Evolutionary conservation across 2,329 filamentous ascomycete species (phyloP).

Genomic region (Paracamarosporium sp.): DNA sequence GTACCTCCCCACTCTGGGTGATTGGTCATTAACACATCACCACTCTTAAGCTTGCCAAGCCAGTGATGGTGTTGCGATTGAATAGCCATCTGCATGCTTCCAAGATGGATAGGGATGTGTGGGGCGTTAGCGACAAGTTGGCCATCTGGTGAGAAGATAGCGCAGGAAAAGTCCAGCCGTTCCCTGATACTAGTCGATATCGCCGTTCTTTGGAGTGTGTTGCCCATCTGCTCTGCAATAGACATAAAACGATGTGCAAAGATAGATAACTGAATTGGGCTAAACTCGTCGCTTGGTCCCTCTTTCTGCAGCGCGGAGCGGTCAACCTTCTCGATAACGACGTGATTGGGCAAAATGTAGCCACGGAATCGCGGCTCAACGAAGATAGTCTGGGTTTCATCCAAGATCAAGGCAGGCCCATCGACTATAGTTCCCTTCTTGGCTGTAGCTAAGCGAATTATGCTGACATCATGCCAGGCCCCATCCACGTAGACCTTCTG

Average conservation of each 20-base stretch:
- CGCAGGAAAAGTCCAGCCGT: slow-evolving; percentile 17
- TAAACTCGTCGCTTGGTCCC: not conserved
- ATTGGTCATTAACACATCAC: slow-evolving; percentile 31
- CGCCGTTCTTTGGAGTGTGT: not conserved
- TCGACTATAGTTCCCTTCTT: slow-evolving; percentile 55
- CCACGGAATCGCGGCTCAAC: slow-evolving; percentile 77
- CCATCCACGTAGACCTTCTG: slow-evolving; percentile 16
- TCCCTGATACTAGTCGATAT: not conserved
- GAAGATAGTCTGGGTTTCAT: slow-evolving; percentile 86
- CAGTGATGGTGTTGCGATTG: slow-evolving; percentile 31
- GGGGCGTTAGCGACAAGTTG: slow-evolving; percentile 34
- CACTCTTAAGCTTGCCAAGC: slow-evolving; percentile 23
- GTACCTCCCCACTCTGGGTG: slow-evolving; percentile 31
- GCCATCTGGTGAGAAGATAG: slow-evolving; percentile 29
- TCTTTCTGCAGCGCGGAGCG: slow-evolving; percentile 73
- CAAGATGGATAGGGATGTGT: slow-evolving; percentile 34
- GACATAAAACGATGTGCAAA: not conserved
- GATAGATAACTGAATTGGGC: not conserved
- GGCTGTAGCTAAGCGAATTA: not conserved
- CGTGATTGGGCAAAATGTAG: slow-evolving; percentile 78
- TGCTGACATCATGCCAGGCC: slow-evolving; percentile 26
- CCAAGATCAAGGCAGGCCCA: slow-evolving; percentile 83
- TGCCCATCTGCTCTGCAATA: not conserved
- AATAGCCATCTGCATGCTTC: slow-evolving; percentile 32
- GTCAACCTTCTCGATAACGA: too few species aligned